A percentile compares a stretch with the other conserved stretches of the same genome.
These are phyloP conservation scores for Albugo candida DNA, from an alignment of 352 stramenopile genomes.

Conservation along the genomic window DNA sequence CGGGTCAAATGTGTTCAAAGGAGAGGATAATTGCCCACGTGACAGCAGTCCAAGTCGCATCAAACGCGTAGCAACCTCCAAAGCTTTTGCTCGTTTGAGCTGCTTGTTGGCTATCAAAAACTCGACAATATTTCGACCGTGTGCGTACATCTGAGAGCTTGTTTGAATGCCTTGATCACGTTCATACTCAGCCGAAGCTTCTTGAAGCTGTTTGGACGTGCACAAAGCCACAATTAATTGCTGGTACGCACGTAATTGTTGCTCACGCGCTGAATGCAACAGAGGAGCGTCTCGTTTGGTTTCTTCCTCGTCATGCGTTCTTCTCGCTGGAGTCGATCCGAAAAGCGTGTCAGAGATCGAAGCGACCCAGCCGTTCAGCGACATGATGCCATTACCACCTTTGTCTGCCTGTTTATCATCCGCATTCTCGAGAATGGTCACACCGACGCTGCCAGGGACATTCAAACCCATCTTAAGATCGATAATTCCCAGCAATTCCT, in stretches of 20 bases:
- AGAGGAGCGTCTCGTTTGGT: too few species aligned
- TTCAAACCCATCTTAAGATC: slow-evolving; percentile 49
- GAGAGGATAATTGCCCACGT: slow-evolving; percentile 12
- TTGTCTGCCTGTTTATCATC: slow-evolving; percentile 15
- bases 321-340: slow-evolving; percentile 15
- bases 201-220: slow-evolving; percentile 17
- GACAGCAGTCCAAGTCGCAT: slow-evolving; percentile 48
- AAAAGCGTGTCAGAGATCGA: slow-evolving; percentile 67
- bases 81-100: slow-evolving; percentile 35
- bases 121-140: slow-evolving; percentile 48
- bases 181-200: slow-evolving; percentile 14
- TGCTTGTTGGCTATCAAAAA: slow-evolving; percentile 47
- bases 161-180: slow-evolving; percentile 7
- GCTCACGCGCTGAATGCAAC: too few species aligned
- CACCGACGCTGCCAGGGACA: slow-evolving; percentile 41
- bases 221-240: too few species aligned
- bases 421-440: slow-evolving; percentile 69
- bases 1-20: slow-evolving; percentile 35
- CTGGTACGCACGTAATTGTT: too few species aligned
- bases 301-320: too few species aligned
- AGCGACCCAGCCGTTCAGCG: slow-evolving; percentile 58
- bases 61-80: slow-evolving; percentile 57
- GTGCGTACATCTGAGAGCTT: slow-evolving; percentile 19
- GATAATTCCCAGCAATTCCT: slow-evolving; percentile 69
- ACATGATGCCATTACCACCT: slow-evolving; percentile 40